phyloP scores from a whole-genome alignment of 2,329 filamentous ascomycete species.

The Pyricularia pennisetigena region DNA sequence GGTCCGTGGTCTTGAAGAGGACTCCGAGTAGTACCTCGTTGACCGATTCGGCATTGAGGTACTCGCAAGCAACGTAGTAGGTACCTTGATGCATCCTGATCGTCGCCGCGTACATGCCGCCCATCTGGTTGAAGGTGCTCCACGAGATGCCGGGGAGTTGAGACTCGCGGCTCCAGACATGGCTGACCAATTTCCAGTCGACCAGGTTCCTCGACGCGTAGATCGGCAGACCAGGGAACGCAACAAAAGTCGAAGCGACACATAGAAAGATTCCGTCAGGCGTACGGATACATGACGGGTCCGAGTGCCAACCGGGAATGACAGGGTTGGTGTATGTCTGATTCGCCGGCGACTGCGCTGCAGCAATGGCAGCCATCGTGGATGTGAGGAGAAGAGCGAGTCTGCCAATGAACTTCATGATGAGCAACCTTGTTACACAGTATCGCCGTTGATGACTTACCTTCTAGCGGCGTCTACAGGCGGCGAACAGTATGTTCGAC shows the following conservation, averaged over 20 bases:
- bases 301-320: constrained; percentile 45
- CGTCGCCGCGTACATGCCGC: constrained; percentile 33
- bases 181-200: constrained; percentile 34
- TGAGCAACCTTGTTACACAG: not conserved
- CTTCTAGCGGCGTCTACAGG: not conserved
- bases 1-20: constrained; percentile 29
- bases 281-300: constrained; percentile 29
- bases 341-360: constrained; percentile 17
- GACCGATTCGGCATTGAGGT: constrained; percentile 11
- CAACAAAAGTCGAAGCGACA: constrained; percentile 39
- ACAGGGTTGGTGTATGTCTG: constrained; percentile 33
- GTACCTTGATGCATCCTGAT: constrained; percentile 18
- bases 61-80: constrained; percentile 22
- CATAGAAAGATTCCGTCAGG: constrained; percentile 37
- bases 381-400: not conserved
- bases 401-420: not conserved
- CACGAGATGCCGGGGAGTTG: constrained; percentile 21
- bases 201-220: constrained; percentile 40
- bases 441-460: not conserved
- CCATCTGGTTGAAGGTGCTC: constrained; percentile 22
- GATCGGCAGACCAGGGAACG: constrained; percentile 41
- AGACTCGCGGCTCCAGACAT: constrained; percentile 27
- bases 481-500: not conserved
- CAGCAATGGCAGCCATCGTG: not conserved
- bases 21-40: constrained; percentile 13